These are phyloP conservation scores for Epichloe hybrida DNA, from an alignment of 2,329 filamentous ascomycete species.

Conservation along the genomic window DNA sequence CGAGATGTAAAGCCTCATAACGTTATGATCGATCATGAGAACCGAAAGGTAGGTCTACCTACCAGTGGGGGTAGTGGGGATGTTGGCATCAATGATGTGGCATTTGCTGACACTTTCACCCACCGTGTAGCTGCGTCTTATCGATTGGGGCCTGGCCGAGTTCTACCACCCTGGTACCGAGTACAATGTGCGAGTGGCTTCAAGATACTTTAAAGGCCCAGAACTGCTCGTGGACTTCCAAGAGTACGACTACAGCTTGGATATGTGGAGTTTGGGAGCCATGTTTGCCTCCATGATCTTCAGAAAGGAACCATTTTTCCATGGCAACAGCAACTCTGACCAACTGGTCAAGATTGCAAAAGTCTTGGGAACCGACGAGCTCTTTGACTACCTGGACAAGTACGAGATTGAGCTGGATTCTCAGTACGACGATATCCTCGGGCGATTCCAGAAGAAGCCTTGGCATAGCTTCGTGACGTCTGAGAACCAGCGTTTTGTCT, in stretches of 20 bases:
- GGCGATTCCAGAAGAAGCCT: slow-evolving; percentile 89
- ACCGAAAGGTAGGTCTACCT: slow-evolving; percentile 57
- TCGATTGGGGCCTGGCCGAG: slow-evolving; percentile 96
- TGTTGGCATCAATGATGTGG: neutral
- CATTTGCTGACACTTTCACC: neutral
- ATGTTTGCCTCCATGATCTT: slow-evolving; percentile 99
- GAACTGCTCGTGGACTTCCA: slow-evolving; percentile 96
- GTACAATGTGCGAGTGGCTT: slow-evolving; percentile 95
- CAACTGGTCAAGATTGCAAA: slow-evolving; percentile 99
- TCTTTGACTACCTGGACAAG: slow-evolving; percentile 97
- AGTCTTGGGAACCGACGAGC: slow-evolving; percentile 88
- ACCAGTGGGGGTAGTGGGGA: neutral
- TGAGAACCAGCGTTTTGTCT: slow-evolving; percentile 95
- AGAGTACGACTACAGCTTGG: slow-evolving; percentile 97
- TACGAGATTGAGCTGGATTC: slow-evolving; percentile 97
- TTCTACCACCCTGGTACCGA: slow-evolving; percentile 98
- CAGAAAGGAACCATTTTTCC: slow-evolving; percentile 97
- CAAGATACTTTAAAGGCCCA: slow-evolving; percentile 95
- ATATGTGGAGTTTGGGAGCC: slow-evolving; percentile 98
- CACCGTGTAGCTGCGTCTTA: slow-evolving; percentile 62
- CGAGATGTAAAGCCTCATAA: slow-evolving; percentile 99
- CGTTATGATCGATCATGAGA: slow-evolving; percentile 99
- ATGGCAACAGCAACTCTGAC: slow-evolving; percentile 95
- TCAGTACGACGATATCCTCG: slow-evolving; percentile 96
- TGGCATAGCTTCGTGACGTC: slow-evolving; percentile 96